These are phyloP conservation scores for Stromatinia cepivora DNA, from an alignment of 2,329 filamentous ascomycete genomes.

Conservation along the genomic window DNA sequence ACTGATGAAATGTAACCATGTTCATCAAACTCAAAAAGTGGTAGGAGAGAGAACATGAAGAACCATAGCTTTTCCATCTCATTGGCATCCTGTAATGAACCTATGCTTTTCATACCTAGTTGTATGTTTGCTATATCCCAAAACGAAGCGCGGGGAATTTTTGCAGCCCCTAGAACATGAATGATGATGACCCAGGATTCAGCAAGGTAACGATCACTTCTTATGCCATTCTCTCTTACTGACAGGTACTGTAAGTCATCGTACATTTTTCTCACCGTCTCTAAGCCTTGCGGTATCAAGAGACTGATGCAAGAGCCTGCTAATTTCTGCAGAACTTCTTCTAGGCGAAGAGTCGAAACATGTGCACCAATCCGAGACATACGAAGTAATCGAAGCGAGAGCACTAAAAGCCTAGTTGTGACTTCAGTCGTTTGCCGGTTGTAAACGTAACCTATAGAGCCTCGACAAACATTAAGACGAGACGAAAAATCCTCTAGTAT, in stretches of 20 bases:
- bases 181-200: constrained; percentile 62
- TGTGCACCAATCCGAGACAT: constrained; percentile 43
- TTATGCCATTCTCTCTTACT: constrained; percentile 54
- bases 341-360: constrained; percentile 44
- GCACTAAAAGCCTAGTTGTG: constrained; percentile 38
- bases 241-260: constrained; percentile 48
- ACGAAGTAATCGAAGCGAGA: constrained; percentile 45
- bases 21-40: constrained; percentile 60
- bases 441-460: neutral
- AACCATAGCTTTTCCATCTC: constrained; percentile 59
- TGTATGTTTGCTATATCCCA: constrained; percentile 58
- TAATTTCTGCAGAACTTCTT: constrained; percentile 50
- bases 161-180: constrained; percentile 52
- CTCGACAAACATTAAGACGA: constrained; percentile 25
- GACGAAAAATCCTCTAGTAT: constrained; percentile 34
- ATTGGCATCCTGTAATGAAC: constrained; percentile 46
- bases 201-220: constrained; percentile 46
- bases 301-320: constrained; percentile 44
- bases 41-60: constrained; percentile 59
- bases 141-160: constrained; percentile 55
- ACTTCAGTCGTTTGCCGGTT: constrained; percentile 28
- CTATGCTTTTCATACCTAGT: constrained; percentile 44
- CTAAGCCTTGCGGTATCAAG: constrained; percentile 48
- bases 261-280: constrained; percentile 50
- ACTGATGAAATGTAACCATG: constrained; percentile 50